A percentile compares a stretch with the other conserved stretches of the same genome.
Evolutionary conservation across 73 alveolate species (phyloP).

Genomic region (Tetrahymena borealis): DNA sequence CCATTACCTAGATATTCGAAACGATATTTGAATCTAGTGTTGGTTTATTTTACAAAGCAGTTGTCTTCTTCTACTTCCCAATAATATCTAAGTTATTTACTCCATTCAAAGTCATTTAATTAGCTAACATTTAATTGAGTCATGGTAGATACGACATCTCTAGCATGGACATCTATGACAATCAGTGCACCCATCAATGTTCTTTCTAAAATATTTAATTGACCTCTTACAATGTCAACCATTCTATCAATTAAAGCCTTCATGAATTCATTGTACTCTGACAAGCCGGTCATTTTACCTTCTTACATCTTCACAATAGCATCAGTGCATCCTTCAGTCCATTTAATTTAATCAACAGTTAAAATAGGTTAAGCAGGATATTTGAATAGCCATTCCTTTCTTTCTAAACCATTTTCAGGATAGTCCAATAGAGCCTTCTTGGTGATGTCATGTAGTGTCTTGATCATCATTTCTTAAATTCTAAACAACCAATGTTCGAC

Average conservation of each 20-base stretch:
- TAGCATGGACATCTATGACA: constrained; percentile 97
- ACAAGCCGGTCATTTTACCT: constrained; percentile 83
- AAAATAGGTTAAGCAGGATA: constrained; percentile 92
- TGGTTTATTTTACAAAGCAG: constrained; percentile 90
- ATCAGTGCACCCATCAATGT: constrained; percentile 95
- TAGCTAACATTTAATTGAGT: constrained; percentile 67
- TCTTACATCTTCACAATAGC: constrained; percentile 85
- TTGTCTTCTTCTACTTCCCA: constrained; percentile 92
- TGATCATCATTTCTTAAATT: constrained; percentile 93
- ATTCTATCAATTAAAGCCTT: constrained; percentile 57
- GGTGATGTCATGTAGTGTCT: constrained; percentile 88
- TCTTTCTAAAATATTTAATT: constrained; percentile 78
- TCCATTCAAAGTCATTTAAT: constrained; percentile 94
- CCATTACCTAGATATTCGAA: constrained; percentile 94
- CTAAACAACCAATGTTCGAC: constrained; percentile 97
- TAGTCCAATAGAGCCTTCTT: constrained; percentile 77
- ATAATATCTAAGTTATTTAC: constrained; percentile 85
- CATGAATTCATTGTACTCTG: constrained; percentile 82
- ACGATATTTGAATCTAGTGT: constrained; percentile 89
- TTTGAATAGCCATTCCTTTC: constrained; percentile 94
- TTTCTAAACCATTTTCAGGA: constrained; percentile 87
- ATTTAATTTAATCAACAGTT: constrained; percentile 90
- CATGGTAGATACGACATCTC: constrained; percentile 95
- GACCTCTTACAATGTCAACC: constrained; percentile 93
- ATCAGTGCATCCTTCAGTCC: constrained; percentile 95